Base-by-base conservation (phyloP, 108 stramenopile species). In the Nitzschia palea region DNA sequence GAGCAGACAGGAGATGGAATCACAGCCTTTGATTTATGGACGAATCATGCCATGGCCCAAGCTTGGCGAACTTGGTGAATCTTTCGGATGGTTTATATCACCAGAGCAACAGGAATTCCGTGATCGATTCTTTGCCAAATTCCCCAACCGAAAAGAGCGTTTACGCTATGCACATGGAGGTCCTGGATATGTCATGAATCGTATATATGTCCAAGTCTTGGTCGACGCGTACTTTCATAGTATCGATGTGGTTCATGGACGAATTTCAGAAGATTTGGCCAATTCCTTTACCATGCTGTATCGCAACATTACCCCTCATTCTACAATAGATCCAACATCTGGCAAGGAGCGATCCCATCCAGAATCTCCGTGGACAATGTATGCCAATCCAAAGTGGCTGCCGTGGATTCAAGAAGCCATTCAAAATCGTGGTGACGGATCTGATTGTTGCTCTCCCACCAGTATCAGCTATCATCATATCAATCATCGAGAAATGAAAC, bases 391-490 rank as follows among this genome's bases (percentile, higher is more conserved):
- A 1, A 60, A 60, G 14, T 60, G 59, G 59, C 43, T 60, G 26
- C 59, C 59, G 1, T 60, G 36, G 36, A 43, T 60, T 0, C 59
- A 60, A 60, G 59, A 60, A 40, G 32, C 27, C 18, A 47, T 50
- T 63, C 62, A 63, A 31, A 14, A 47, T n/a, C 26, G 47, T 5
- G 62, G 62, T 1, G n/a, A 6, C 30, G 62, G 62, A 10, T 6
- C 32, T 2, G 44, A 47, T 1, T 63, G 62, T n/a, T 63, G 62
- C 31, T 47, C 62, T 18, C 30, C 44, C 2, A 48, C 44, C 12
- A 50, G 30, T 26, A 63, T 63, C 17, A 63, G 47, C 47, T 63
- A 50, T 50, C 62, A 63, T 63, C 62, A 63, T 50, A 31, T 63
- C 47, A 30, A 50, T 26, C 45, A 47, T 32, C 44, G 47, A 2